phyloP scores from a whole-genome alignment of 1,284 basidiomycete genomes.

The Puccinia triticina region DNA sequence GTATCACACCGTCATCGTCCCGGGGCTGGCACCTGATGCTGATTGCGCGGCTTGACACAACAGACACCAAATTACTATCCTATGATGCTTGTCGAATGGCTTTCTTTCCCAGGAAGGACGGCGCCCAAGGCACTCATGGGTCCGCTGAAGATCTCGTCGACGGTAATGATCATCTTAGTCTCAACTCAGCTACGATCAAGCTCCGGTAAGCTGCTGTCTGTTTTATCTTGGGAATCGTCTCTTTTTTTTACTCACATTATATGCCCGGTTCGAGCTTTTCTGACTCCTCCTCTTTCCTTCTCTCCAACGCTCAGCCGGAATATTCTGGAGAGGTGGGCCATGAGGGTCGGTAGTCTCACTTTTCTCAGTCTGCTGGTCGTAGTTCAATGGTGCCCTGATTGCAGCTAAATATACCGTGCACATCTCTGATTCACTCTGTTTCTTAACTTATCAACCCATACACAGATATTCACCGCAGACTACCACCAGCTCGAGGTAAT shows the following conservation, averaged over 20 bases:
- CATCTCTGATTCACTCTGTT: neutral
- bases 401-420: neutral
- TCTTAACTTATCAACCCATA: neutral
- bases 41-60: neutral
- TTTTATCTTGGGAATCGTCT: neutral
- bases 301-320: constrained; percentile 23
- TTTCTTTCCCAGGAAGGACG: constrained; percentile 46
- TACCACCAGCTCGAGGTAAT: constrained; percentile 42
- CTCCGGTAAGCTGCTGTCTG: constrained; percentile 23
- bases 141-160: constrained; percentile 27
- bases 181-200: constrained; percentile 40
- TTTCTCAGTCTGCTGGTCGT: neutral
- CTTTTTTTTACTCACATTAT: neutral
- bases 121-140: constrained; percentile 43
- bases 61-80: constrained; percentile 46
- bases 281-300: neutral
- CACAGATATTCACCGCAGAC: constrained; percentile 45
- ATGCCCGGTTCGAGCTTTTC: neutral
- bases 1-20: neutral
- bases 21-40: neutral
- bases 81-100: constrained; percentile 46
- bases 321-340: constrained; percentile 47
- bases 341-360: constrained; percentile 30
- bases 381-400: neutral
- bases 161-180: neutral